Conservation (phyloP, 2,329 filamentous ascomycete genomes). For the Sodiomyces alkalinus region DNA sequence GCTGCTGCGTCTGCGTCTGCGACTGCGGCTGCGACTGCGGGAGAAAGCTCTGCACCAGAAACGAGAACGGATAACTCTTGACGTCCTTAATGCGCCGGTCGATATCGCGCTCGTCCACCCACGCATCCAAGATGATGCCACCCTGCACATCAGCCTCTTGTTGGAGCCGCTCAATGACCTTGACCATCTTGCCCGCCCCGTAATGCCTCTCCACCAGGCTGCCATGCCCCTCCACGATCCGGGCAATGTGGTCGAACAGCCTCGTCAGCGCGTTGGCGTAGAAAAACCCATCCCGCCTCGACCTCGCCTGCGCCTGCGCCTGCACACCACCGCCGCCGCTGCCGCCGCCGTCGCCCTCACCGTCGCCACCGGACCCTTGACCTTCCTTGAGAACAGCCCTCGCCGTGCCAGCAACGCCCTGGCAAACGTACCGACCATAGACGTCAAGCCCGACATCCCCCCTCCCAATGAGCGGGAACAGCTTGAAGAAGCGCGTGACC, state of each 20-base stretch:
- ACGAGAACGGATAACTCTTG: conserved; percentile 95
- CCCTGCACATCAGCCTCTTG: conserved; percentile 93
- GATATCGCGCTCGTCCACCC: conserved; percentile 77
- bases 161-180: conserved; percentile 84
- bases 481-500: conserved; percentile 93
- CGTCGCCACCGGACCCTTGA: conserved; percentile 13
- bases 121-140: conserved; percentile 88
- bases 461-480: conserved; percentile 86
- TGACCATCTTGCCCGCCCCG: conserved; percentile 81
- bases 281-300: conserved; percentile 67
- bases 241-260: conserved; percentile 92
- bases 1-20: too few species aligned
- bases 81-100: conserved; percentile 84
- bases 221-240: conserved; percentile 88
- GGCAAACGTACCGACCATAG: conserved; percentile 90
- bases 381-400: conserved; percentile 63
- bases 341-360: neutral
- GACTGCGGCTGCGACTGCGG: too few species aligned
- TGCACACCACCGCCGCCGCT: conserved; percentile 21
- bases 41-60: conserved; percentile 87
- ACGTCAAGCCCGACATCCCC: conserved; percentile 84
- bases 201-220: conserved; percentile 89
- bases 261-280: conserved; percentile 84
- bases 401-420: conserved; percentile 77
- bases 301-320: conserved; percentile 26